These are phyloP conservation scores for Balamuthia mandrillaris DNA, from an alignment of 208 protist species.

Conservation along the genomic window DNA sequence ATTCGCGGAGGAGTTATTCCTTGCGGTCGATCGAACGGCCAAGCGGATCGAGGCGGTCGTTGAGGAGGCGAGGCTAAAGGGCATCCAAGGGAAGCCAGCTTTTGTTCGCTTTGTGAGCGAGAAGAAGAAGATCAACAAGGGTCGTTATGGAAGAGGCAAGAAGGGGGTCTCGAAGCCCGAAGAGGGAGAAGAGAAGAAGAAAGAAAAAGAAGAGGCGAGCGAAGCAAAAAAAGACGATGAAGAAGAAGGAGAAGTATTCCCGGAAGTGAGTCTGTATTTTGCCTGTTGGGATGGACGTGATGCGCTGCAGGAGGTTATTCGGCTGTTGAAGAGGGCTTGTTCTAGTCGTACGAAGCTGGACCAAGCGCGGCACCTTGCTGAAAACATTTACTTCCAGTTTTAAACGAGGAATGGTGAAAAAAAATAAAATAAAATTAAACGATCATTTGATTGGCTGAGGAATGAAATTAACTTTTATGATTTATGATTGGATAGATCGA, in stretches of 20 bases:
- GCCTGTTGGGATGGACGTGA: too few relatives aligned
- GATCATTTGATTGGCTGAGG: too few relatives aligned
- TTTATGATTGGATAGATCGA: too few relatives aligned
- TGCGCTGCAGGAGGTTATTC: too few relatives aligned
- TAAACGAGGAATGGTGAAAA: too few relatives aligned
- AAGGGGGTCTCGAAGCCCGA: neutral
- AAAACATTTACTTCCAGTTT: too few relatives aligned
- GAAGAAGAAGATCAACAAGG: neutral
- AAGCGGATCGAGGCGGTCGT: neutral
- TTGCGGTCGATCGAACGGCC: neutral
- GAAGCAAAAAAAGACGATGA: neutral
- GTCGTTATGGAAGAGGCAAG: neutral
- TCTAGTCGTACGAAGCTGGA: too few relatives aligned
- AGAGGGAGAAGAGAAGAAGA: neutral
- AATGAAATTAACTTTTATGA: too few relatives aligned
- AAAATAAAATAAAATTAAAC: too few relatives aligned
- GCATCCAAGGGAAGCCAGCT: neutral
- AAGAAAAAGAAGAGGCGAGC: neutral
- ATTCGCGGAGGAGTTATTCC: constrained; percentile 11
- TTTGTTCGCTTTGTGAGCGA: neutral
- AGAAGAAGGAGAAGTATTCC: neutral
- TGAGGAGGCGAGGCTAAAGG: neutral
- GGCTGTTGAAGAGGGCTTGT: too few relatives aligned
- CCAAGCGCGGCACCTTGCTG: too few relatives aligned
- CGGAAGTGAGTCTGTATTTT: too few relatives aligned